Evolutionary conservation across 2,329 filamentous ascomycete species (phyloP), one percentile per base, ranked within the genome.

Genomic region (Pseudogymnoascus destructans): DNA sequence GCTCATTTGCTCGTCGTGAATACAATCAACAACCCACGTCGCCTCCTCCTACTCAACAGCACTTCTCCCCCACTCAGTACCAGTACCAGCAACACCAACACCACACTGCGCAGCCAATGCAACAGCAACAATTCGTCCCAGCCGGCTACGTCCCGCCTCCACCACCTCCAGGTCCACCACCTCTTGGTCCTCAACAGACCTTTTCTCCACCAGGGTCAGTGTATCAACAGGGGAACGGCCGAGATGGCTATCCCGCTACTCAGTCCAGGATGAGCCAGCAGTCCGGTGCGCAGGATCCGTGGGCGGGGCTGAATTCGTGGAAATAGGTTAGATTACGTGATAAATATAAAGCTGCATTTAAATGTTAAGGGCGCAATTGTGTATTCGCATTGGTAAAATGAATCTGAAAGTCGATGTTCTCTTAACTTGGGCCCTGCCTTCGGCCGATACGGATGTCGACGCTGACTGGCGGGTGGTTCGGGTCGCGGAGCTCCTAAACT

Each of bases 241-340:
- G 78, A 11, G 74, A 76, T 55, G 69, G 68, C 46, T 73, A 75
- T 59, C 73, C 56, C 40, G 58, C 58, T 42, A 32, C 58, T 54
- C 68, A 71, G 63, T 67, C 70, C 55, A 65, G 68, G 27, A 59
- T 64, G 42, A 60, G 64, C 58, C 63, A 67, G 55, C 68, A 69
- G 55, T 64, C 69, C 30, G 66, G 65, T 42, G 61, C 67, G 10
- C 65, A 66, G 61, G 83, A 89, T 74, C 85, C 84, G 6, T 89
- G 84, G 84, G 83, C 84, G 13, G 85, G 84, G 3, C 69, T 89
- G 64, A 85, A 79, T 72, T 79, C 78, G 49, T 87, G 84, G 84
- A 86, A 85, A 69, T 86, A 59, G 55, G 55, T 11, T 52, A 52
- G 46, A 52, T 30, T 52, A 52, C 25, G 25, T 52, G 46, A 30